A percentile compares a stretch with the other conserved stretches of the same genome.
phyloP scores from a whole-genome alignment of 164 flowering plant genomes.

The Stephania cephalantha region DNA sequence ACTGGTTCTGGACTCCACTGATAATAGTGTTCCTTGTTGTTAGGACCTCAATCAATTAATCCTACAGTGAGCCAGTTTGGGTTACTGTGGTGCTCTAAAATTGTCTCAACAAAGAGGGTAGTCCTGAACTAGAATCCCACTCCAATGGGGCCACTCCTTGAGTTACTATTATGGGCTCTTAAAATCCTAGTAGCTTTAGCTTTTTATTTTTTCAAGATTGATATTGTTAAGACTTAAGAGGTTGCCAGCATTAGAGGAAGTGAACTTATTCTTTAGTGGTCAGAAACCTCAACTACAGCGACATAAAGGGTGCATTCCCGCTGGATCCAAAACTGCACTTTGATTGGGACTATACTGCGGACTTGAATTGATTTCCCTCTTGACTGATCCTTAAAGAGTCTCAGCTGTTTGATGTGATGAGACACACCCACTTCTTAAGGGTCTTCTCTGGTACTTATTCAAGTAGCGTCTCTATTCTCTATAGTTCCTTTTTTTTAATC shows the following conservation, averaged over 20 bases:
- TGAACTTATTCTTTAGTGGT: no score
- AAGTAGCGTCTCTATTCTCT: neutral
- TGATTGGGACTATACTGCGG: neutral
- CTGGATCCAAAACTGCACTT: neutral
- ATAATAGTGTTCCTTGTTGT: neutral
- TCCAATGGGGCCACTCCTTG: no score
- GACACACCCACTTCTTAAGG: neutral
- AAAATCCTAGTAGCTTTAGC: no score
- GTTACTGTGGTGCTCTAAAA: no score
- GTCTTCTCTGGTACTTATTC: neutral
- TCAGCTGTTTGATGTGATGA: constrained; percentile 1
- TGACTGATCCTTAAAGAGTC: neutral
- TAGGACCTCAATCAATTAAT: neutral
- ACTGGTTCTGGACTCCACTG: neutral
- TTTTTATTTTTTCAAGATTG: no score
- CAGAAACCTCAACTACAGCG: no score
- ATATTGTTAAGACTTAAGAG: no score
- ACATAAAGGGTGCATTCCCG: neutral
- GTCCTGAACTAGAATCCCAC: no score
- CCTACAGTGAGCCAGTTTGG: no score
- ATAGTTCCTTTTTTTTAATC: neutral
- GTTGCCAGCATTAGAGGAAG: no score
- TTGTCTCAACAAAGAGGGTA: no score
- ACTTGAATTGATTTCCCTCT: neutral
- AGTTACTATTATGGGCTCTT: no score